Base-by-base conservation (phyloP, 805 yeast genomes). In the Candida namnaoensis region DNA sequence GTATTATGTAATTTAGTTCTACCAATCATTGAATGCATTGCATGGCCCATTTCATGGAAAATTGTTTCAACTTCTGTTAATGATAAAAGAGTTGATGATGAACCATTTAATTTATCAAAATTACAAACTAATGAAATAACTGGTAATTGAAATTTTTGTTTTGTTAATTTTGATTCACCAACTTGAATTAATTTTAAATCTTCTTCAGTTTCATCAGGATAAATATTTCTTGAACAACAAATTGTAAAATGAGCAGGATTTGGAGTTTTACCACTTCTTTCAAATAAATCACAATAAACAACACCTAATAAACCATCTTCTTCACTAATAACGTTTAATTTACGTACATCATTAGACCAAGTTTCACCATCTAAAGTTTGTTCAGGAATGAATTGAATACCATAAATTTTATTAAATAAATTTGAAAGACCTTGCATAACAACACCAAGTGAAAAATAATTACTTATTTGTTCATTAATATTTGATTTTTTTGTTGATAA, bases 31-130 rank as follows among this genome's bases (percentile, higher is more conserved):
- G 97, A 87, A 60, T 93, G 99, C 77, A 93, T 84, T 1, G 98
- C 98, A 61, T 93, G 99, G 1, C 99, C 99, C 96, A 93, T 88
- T 62, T 93, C 99, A 62, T 93, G 99, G 66, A 93, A 93, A 15
- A 93, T 65, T 0, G 99, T 93, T 52, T 91, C 96, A 19, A 91
- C 88, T 53, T 93, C 98, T 43, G 72, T 75, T 43, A 86, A 68
- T 11, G 81, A 69, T 34, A 91, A 62, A 15, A 85, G 64, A 28
- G 90, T 80, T 23, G 76, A 73, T 9, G 62, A 60, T n/a, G 56
- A 51, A 28, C 62, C 69, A 3, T 62, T 58, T 14, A 62, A 54
- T 32, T 64, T 66, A 1, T 66, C 62, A 57, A 93, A 91, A 55
- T 88, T 88, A 58, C 98, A 93, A 14, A 88, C 86, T 24, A 91